A percentile compares a stretch with the other conserved stretches of the same genome.
phyloP scores from a whole-genome alignment of 306 rosid genomes.

The Biancaea sappan region DNA sequence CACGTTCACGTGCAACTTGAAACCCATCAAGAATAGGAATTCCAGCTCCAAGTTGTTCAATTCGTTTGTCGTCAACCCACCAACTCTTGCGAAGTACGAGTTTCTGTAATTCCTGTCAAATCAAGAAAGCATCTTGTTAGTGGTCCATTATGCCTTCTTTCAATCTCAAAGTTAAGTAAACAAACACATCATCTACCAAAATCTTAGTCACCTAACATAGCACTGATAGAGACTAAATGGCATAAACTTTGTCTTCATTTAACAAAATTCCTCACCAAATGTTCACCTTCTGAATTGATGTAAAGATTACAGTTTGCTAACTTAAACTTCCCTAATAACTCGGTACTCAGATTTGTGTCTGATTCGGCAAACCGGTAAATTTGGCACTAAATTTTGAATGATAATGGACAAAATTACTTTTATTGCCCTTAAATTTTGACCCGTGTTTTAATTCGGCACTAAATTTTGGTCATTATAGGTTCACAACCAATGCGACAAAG shows the following conservation, averaged over 20 bases:
- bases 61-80: constrained; percentile 74
- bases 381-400: no score
- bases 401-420: no score
- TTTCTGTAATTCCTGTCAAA: constrained; percentile 77
- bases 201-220: constrained; percentile 8
- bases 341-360: neutral
- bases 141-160: constrained; percentile 2
- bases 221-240: constrained; percentile 19
- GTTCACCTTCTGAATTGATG: neutral
- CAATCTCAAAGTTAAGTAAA: neutral
- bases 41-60: constrained; percentile 80
- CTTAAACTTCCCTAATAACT: no score
- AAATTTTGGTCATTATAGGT: no score
- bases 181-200: constrained; percentile 16
- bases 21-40: constrained; percentile 77
- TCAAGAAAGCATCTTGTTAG: neutral
- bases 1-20: constrained; percentile 90
- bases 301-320: neutral
- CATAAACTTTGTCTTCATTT: neutral
- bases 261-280: constrained; percentile 25
- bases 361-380: neutral
- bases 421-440: no score
- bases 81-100: constrained; percentile 87
- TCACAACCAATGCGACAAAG: no score
- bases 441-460: no score